Evolutionary conservation across 2,329 filamentous ascomycete species (phyloP).

Genomic region (Cercospora citrullina): DNA sequence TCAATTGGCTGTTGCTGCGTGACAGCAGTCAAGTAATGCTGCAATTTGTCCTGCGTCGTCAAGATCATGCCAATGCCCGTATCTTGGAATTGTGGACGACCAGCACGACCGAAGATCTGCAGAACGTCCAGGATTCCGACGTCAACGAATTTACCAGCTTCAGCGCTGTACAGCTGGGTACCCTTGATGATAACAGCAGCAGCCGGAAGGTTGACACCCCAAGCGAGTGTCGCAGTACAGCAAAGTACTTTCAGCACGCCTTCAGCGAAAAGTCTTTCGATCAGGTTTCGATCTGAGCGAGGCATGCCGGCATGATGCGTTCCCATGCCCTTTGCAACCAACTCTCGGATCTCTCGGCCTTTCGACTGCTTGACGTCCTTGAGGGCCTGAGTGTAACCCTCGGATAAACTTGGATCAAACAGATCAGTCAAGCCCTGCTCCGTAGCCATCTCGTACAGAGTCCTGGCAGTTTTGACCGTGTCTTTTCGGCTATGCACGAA

Average conservation of each 20-base stretch:
- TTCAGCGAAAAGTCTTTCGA: slow-evolving; percentile 86
- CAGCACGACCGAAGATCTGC: slow-evolving; percentile 97
- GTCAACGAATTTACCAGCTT: slow-evolving; percentile 95
- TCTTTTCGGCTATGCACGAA: slow-evolving; percentile 98
- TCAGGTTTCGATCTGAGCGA: slow-evolving; percentile 88
- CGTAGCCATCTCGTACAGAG: slow-evolving; percentile 79
- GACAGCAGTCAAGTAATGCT: slow-evolving; percentile 88
- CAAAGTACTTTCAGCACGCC: slow-evolving; percentile 96
- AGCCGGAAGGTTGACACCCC: slow-evolving; percentile 97
- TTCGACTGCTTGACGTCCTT: slow-evolving; percentile 83
- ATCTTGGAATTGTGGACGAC: slow-evolving; percentile 95
- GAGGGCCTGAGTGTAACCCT: slow-evolving; percentile 75
- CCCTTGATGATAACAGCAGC: slow-evolving; percentile 98
- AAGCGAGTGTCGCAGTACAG: slow-evolving; percentile 95
- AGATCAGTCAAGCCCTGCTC: slow-evolving; percentile 78
- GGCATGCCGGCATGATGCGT: slow-evolving; percentile 98
- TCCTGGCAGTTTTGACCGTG: slow-evolving; percentile 82
- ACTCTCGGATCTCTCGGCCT: slow-evolving; percentile 81
- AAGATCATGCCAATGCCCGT: slow-evolving; percentile 98
- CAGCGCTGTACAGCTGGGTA: slow-evolving; percentile 92
- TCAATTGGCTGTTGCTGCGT: slow-evolving; percentile 97
- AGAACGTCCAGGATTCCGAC: slow-evolving; percentile 94
- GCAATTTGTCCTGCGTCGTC: slow-evolving; percentile 88
- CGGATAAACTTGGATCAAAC: slow-evolving; percentile 77
- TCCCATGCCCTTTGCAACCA: slow-evolving; percentile 86